Conservation (phyloP, 306 rosid species). For the Fagus sylvatica region DNA sequence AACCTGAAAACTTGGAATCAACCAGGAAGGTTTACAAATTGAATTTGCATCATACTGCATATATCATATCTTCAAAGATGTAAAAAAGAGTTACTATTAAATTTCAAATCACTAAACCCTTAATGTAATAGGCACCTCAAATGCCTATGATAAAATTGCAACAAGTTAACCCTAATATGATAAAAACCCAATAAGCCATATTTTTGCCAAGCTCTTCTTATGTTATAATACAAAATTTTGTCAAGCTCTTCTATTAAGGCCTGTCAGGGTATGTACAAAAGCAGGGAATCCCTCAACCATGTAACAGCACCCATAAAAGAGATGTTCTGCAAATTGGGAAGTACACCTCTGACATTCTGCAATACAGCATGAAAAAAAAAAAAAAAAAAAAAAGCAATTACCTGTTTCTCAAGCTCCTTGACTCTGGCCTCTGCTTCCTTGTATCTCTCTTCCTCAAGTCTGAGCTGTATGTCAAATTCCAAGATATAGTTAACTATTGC, state of each 20-base stretch:
- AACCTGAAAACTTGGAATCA: constrained; percentile 56
- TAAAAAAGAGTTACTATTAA: not conserved
- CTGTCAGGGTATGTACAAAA: not conserved
- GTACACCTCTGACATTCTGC: not conserved
- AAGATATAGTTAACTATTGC: constrained; percentile 29
- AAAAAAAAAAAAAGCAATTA: constrained; percentile 17
- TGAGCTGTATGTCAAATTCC: constrained; percentile 60
- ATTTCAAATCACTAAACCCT: not conserved
- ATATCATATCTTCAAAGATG: not conserved
- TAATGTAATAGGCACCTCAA: constrained; percentile 7
- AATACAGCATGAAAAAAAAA: constrained; percentile 8
- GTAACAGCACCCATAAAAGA: not conserved
- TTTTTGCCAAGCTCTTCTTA: not conserved
- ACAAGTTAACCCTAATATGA: constrained; percentile 2
- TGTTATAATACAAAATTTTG: not conserved
- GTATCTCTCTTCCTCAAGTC: constrained; percentile 81
- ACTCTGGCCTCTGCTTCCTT: constrained; percentile 81
- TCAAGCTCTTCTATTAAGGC: not conserved
- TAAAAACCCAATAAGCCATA: not conserved
- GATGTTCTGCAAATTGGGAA: constrained; percentile 1
- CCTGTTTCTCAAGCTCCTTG: constrained; percentile 96
- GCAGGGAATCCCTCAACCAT: not conserved
- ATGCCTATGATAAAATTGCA: constrained; percentile 7
- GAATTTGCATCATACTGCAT: constrained; percentile 9
- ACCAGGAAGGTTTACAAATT: constrained; percentile 22